Evolutionary conservation across 106 monocot genomes (phyloP).

Genomic region (Dioscorea zingiberensis): DNA sequence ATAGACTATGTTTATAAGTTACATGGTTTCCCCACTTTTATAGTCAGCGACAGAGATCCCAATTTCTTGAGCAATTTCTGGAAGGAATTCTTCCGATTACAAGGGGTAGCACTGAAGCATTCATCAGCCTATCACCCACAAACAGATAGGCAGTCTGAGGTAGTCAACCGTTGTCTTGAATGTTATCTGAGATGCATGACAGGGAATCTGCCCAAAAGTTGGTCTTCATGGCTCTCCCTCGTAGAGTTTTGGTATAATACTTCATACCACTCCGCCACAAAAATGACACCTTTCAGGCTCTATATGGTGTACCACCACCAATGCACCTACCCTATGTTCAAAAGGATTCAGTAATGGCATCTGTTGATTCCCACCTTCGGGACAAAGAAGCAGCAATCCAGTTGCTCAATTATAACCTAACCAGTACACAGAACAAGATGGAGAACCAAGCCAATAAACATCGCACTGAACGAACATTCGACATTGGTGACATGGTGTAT

Average conservation of each 20-base stretch:
- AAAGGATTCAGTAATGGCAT: no score
- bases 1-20: not conserved
- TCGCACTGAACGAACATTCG: not conserved
- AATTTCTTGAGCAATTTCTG: not conserved
- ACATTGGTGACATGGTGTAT: no score
- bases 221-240: not conserved
- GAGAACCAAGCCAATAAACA: not conserved
- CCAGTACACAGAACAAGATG: not conserved
- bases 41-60: not conserved
- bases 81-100: not conserved
- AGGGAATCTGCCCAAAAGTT: not conserved
- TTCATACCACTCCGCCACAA: not conserved
- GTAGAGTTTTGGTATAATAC: constrained; percentile 5
- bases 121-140: not conserved
- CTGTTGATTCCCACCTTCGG: not conserved
- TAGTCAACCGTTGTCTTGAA: not conserved
- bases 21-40: not conserved
- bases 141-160: not conserved
- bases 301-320: not conserved
- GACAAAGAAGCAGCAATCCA: not conserved
- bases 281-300: not conserved
- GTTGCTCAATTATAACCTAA: not conserved
- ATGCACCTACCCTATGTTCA: no score
- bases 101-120: not conserved
- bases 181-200: no score